These are phyloP conservation scores for Isabelozyma gotoi DNA, from an alignment of 805 yeast genomes.

Conservation along the genomic window DNA sequence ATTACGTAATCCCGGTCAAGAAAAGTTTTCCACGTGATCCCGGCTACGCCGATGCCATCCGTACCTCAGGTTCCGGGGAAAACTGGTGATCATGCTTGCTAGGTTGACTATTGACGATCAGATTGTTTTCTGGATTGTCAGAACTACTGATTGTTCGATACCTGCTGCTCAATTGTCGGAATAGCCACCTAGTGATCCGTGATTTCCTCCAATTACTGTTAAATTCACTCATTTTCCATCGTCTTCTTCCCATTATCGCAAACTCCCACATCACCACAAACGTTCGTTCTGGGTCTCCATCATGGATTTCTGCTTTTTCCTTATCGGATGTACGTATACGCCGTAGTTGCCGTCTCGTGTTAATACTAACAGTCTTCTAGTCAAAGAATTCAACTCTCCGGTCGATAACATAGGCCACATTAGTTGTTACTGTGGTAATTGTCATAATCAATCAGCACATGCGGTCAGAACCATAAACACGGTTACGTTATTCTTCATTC, in stretches of 20 bases:
- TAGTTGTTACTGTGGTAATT: constrained; percentile 52
- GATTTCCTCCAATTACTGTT: background rate
- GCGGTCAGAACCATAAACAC: constrained; percentile 55
- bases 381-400: constrained; percentile 35
- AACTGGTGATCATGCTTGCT: background rate
- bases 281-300: too few species aligned
- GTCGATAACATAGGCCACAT: constrained; percentile 28
- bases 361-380: constrained; percentile 14
- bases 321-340: constrained; percentile 31
- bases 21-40: background rate
- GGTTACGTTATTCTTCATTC: constrained; percentile 54
- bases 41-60: background rate
- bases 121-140: background rate
- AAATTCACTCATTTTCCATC: background rate
- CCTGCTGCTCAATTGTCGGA: background rate
- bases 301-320: constrained; percentile 34
- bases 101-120: background rate
- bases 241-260: background rate
- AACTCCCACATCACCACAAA: background rate
- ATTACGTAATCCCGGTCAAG: background rate
- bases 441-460: constrained; percentile 55
- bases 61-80: background rate
- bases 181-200: background rate
- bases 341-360: background rate
- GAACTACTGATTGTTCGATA: background rate